A percentile compares a stretch with the other conserved stretches of the same genome.
phyloP scores from a whole-genome alignment of 2,329 filamentous ascomycete genomes.

The Trichophyton schoenleinii region DNA sequence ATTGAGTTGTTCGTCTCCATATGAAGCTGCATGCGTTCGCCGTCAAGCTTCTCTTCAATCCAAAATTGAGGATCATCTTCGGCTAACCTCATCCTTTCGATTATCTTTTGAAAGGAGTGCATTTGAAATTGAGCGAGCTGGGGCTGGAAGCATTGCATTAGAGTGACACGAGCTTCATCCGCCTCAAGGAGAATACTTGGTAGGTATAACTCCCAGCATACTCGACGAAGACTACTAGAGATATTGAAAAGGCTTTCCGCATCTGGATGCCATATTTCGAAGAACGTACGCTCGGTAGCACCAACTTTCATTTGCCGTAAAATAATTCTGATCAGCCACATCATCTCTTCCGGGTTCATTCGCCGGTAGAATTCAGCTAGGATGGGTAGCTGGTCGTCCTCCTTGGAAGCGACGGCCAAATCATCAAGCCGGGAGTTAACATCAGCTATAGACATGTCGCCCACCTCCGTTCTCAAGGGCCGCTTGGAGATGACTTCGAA shows the following conservation, averaged over 20 bases:
- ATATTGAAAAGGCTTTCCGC: constrained; percentile 73
- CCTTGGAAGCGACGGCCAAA: constrained; percentile 60
- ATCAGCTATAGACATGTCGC: constrained; percentile 73
- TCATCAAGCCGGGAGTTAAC: constrained; percentile 78
- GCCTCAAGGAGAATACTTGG: constrained; percentile 58
- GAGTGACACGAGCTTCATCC: constrained; percentile 58
- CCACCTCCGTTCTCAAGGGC: constrained; percentile 58
- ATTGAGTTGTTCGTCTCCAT: constrained; percentile 60
- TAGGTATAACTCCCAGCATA: constrained; percentile 88
- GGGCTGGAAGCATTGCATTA: constrained; percentile 95
- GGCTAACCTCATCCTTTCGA: constrained; percentile 52
- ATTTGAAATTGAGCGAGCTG: constrained; percentile 89
- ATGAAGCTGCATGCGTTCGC: constrained; percentile 93
- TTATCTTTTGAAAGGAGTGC: constrained; percentile 67
- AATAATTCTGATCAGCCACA: constrained; percentile 91
- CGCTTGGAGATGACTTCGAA: constrained; percentile 76
- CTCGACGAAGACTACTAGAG: constrained; percentile 74
- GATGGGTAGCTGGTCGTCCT: constrained; percentile 72
- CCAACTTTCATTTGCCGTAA: constrained; percentile 63
- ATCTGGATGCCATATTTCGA: constrained; percentile 71
- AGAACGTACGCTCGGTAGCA: constrained; percentile 77
- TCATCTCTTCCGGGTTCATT: constrained; percentile 88
- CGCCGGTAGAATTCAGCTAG: constrained; percentile 71
- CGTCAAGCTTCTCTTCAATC: constrained; percentile 97
- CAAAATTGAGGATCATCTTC: constrained; percentile 69